Conservation (phyloP, 495 filamentous ascomycete genomes). For the Hypoxylon fuscum region DNA sequence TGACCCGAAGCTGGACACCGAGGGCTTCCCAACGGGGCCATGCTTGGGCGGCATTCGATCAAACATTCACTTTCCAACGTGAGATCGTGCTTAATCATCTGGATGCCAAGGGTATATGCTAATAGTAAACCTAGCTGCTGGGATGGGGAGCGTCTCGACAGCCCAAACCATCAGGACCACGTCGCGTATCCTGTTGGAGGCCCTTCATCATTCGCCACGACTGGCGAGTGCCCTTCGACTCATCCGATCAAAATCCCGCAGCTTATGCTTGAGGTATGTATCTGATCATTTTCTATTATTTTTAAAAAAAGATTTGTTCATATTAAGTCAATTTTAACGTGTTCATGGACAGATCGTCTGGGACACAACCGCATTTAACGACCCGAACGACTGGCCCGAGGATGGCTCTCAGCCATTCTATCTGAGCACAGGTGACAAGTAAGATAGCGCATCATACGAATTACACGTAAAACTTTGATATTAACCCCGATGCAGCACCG, state of each 20-base stretch:
- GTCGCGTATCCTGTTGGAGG: slow-evolving; percentile 50
- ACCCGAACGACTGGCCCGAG: slow-evolving; percentile 49
- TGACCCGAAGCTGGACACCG: slow-evolving; percentile 45
- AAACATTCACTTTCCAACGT: slow-evolving; percentile 57
- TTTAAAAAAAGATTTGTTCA: neutral
- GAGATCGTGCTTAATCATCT: slow-evolving; percentile 18
- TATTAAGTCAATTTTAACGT: neutral
- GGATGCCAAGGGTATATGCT: neutral
- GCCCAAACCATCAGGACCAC: slow-evolving; percentile 53
- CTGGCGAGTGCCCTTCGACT: slow-evolving; percentile 52
- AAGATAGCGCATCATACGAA: slow-evolving; percentile 8
- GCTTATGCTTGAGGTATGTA: slow-evolving; percentile 50
- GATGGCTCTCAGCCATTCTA: slow-evolving; percentile 55
- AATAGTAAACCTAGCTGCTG: slow-evolving; percentile 41
- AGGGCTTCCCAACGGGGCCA: slow-evolving; percentile 43
- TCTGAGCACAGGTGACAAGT: slow-evolving; percentile 51
- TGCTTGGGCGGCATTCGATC: slow-evolving; percentile 53
- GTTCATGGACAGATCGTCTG: slow-evolving; percentile 37
- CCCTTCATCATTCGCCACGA: slow-evolving; percentile 44
- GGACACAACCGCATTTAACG: slow-evolving; percentile 53
- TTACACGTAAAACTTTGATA: neutral
- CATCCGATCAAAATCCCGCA: slow-evolving; percentile 57
- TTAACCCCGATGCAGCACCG: slow-evolving; percentile 38
- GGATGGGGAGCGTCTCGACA: slow-evolving; percentile 50
- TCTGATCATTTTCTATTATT: neutral